A percentile compares a stretch with the other conserved stretches of the same genome.
phyloP scores from a whole-genome alignment of 2,329 filamentous ascomycete genomes.

The Diaporthe vexans region DNA sequence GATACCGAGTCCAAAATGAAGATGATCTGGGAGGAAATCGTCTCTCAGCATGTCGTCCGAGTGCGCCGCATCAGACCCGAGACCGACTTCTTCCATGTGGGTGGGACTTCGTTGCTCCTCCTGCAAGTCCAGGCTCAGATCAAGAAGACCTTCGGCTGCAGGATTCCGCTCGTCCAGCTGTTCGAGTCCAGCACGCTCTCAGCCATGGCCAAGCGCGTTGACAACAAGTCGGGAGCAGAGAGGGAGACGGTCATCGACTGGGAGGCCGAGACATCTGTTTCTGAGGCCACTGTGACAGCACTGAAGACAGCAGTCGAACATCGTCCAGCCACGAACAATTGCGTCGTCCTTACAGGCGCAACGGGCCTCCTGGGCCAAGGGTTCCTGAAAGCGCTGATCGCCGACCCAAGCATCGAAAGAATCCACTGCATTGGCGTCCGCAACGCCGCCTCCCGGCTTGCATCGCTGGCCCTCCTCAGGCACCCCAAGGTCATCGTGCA shows the following conservation, averaged over 20 bases:
- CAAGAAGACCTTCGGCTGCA: conserved; percentile 48
- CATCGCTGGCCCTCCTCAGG: not conserved
- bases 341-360: conserved; percentile 53
- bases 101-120: conserved; percentile 57
- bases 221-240: not conserved
- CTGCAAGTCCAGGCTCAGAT: conserved; percentile 55
- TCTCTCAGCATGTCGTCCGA: conserved; percentile 41
- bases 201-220: conserved; percentile 53
- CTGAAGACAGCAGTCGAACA: not conserved
- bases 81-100: conserved; percentile 57
- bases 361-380: conserved; percentile 57
- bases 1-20: not conserved
- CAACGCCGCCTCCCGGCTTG: not conserved
- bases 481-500: conserved; percentile 6
- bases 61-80: conserved; percentile 1
- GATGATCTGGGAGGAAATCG: conserved; percentile 42
- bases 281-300: conserved; percentile 42
- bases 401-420: conserved; percentile 48
- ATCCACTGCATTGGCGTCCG: conserved; percentile 61
- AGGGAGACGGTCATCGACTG: conserved; percentile 7
- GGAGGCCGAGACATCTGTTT: conserved; percentile 44
- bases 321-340: not conserved
- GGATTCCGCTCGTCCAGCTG: conserved; percentile 52
- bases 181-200: conserved; percentile 54
- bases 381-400: conserved; percentile 54